Conservation (phyloP, 2,329 filamentous ascomycete species). For the Arachnomyces sp. region DNA sequence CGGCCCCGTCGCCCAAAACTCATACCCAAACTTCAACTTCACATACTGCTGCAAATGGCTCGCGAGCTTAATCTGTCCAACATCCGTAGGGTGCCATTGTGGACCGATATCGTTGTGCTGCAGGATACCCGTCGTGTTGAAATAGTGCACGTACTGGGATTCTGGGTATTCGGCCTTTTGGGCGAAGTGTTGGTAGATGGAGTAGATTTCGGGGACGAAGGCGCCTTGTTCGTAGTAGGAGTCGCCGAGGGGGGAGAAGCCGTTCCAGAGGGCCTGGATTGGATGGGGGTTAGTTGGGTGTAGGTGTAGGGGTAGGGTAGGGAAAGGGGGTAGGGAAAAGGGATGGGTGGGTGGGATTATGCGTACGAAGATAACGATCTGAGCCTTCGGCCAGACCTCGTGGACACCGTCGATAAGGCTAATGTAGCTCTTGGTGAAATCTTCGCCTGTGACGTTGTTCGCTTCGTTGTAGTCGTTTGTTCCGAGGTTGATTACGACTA, state of each 20-base stretch:
- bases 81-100: slow-evolving; percentile 52
- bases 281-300: not conserved
- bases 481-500: slow-evolving; percentile 40
- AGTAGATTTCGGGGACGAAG: slow-evolving; percentile 44
- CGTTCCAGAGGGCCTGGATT: slow-evolving; percentile 44
- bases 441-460: slow-evolving; percentile 32
- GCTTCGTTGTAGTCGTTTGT: slow-evolving; percentile 38
- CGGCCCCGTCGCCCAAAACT: slow-evolving; percentile 46
- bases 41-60: slow-evolving; percentile 53
- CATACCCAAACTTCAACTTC: slow-evolving; percentile 48
- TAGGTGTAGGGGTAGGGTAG: too few relatives aligned
- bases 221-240: slow-evolving; percentile 43
- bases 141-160: slow-evolving; percentile 49
- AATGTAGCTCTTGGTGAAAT: slow-evolving; percentile 35
- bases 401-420: slow-evolving; percentile 36
- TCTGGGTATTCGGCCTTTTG: slow-evolving; percentile 16
- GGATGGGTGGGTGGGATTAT: slow-evolving; percentile 4
- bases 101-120: slow-evolving; percentile 55
- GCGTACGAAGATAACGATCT: slow-evolving; percentile 34
- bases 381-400: slow-evolving; percentile 31
- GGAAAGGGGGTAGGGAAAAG: too few relatives aligned
- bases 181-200: slow-evolving; percentile 44
- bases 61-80: slow-evolving; percentile 53
- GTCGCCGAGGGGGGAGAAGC: slow-evolving; percentile 41
- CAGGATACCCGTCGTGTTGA: slow-evolving; percentile 53